phyloP scores from a whole-genome alignment of 495 filamentous ascomycete genomes.

The Apiosordaria backusii region DNA sequence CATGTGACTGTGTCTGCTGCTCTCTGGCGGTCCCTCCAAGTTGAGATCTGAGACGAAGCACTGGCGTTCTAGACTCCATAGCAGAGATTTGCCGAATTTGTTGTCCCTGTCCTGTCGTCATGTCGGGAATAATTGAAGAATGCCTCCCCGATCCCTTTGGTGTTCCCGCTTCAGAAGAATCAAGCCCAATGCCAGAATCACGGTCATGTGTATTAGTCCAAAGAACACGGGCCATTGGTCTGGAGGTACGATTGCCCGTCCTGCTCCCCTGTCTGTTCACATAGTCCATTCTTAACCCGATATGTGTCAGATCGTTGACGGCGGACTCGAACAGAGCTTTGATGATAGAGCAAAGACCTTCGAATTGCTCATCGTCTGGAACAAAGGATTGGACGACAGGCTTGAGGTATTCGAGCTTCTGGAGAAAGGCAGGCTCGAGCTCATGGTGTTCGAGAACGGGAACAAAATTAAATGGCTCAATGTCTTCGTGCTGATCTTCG shows the following conservation, averaged over 20 bases:
- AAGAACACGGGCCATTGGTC: neutral
- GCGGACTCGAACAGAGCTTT: conserved; percentile 1
- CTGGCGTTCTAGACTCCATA: neutral
- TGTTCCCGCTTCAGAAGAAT: conserved; percentile 1
- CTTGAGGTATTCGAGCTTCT: conserved; percentile 2
- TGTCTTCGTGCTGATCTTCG: neutral
- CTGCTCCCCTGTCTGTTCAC: neutral
- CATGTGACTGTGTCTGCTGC: neutral
- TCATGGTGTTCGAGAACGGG: conserved; percentile 8
- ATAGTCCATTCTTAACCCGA: conserved; percentile 2
- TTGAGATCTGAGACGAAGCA: neutral
- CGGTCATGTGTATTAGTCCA: neutral
- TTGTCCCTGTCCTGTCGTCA: neutral
- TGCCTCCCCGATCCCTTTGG: neutral
- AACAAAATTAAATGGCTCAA: neutral
- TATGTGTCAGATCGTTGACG: neutral
- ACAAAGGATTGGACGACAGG: neutral
- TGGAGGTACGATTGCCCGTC: neutral
- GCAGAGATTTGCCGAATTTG: neutral
- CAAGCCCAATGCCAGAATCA: conserved; percentile 1
- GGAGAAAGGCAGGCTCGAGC: neutral
- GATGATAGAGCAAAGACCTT: neutral
- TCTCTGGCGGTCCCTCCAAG: neutral
- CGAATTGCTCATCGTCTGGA: neutral
- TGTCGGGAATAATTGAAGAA: neutral